Conservation (phyloP, 1,139 yeast genomes). For the Saccharomyces hybrid region DNA sequence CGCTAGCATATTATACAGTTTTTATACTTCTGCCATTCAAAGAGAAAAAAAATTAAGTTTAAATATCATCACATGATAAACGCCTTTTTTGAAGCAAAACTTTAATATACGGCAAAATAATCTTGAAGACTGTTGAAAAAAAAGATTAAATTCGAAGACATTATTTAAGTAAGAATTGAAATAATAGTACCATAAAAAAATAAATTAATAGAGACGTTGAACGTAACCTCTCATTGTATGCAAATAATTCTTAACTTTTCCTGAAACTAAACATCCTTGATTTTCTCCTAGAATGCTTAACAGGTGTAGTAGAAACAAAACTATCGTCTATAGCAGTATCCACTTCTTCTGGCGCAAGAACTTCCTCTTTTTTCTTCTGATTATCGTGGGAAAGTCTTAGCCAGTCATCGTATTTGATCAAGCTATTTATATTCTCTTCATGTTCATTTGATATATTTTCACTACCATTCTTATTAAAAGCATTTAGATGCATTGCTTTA, state of each 20-base stretch:
- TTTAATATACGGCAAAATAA: not conserved
- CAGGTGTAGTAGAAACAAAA: not conserved
- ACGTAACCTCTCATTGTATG: not conserved
- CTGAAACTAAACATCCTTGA: constrained; percentile 20
- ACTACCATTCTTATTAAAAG: not conserved
- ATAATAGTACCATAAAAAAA: not conserved
- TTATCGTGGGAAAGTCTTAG: constrained; percentile 7
- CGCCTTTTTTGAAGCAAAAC: not conserved
- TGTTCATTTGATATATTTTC: constrained; percentile 3
- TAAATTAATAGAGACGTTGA: not conserved
- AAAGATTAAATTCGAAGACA: not conserved
- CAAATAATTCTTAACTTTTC: constrained; percentile 5
- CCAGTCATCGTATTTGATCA: constrained; percentile 22
- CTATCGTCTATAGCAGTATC: not conserved
- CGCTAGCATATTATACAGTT: not conserved
- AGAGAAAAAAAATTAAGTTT: not conserved
- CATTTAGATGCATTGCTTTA: constrained; percentile 31
- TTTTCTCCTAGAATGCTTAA: constrained; percentile 6
- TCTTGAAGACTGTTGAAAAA: not conserved
- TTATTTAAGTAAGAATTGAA: not conserved
- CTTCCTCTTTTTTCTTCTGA: constrained; percentile 2
- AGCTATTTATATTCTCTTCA: constrained; percentile 19
- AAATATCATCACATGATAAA: not conserved
- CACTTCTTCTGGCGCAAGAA: not conserved
- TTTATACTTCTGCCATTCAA: not conserved